A percentile compares a stretch with the other conserved stretches of the same genome.
Conservation (phyloP, 495 filamentous ascomycete species). For the Podospora anserina region DNA sequence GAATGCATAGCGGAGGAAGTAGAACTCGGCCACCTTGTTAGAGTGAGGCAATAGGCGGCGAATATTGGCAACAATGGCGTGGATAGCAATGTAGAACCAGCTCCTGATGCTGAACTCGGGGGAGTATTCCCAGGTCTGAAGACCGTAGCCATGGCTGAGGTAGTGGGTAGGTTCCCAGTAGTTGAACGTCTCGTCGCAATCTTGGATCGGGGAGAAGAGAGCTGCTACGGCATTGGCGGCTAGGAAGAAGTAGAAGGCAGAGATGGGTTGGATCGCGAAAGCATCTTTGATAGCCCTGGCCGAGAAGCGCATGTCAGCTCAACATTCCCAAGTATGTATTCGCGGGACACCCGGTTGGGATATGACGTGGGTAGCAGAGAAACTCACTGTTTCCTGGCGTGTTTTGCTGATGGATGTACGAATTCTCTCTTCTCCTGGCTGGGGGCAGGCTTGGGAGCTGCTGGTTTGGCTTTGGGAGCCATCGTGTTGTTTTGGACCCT, state of each 20-base stretch:
- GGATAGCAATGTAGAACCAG: constrained; percentile 89
- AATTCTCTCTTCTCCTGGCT: constrained; percentile 30
- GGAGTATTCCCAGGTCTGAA: constrained; percentile 99
- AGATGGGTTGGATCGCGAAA: constrained; percentile 67
- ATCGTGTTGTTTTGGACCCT: constrained; percentile 13
- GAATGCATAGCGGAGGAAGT: constrained; percentile 72
- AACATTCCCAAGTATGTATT: neutral
- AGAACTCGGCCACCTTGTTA: constrained; percentile 72
- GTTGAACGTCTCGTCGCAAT: constrained; percentile 99
- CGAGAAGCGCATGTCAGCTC: constrained; percentile 16
- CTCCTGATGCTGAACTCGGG: constrained; percentile 93
- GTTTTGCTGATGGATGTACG: constrained; percentile 44
- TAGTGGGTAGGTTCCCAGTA: constrained; percentile 99
- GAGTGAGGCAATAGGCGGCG: constrained; percentile 59
- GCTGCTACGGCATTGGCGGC: constrained; percentile 71
- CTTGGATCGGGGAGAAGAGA: constrained; percentile 86
- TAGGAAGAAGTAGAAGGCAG: constrained; percentile 74
- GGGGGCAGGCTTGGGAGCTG: constrained; percentile 15
- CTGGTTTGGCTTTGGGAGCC: constrained; percentile 27
- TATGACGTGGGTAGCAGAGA: neutral
- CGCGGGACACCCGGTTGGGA: neutral
- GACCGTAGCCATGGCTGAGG: constrained; percentile 83
- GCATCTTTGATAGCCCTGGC: constrained; percentile 49
- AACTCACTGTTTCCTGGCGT: constrained; percentile 47
- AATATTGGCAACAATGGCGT: constrained; percentile 67